Conservation (phyloP, 345 rosid species). For the Aurinia saxatilis region DNA sequence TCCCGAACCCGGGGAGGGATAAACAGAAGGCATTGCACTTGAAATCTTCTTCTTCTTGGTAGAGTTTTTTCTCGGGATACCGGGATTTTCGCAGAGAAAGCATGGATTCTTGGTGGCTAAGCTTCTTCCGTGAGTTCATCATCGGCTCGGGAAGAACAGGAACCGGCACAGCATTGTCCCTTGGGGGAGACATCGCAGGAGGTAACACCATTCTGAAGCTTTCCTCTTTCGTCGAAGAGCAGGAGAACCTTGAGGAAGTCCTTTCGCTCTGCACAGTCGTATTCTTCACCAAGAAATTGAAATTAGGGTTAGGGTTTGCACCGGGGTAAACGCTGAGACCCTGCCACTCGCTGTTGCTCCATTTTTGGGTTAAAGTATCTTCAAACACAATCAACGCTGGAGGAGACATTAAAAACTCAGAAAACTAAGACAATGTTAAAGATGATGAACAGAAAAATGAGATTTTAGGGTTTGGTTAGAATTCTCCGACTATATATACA, state of each 20-base stretch:
- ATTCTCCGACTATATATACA: neutral
- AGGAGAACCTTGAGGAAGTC: constrained; percentile 8
- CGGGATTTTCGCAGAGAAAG: constrained; percentile 4
- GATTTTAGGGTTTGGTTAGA: constrained; percentile 2
- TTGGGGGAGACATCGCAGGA: constrained; percentile 24
- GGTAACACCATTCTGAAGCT: constrained; percentile 51
- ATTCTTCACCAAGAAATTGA: constrained; percentile 15
- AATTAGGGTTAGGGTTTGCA: constrained; percentile 17
- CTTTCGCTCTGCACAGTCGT: constrained; percentile 1
- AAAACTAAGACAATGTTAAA: neutral
- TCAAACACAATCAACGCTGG: constrained; percentile 22
- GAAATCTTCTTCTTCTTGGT: constrained; percentile 36
- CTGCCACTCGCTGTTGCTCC: constrained; percentile 7
- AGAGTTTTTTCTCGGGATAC: neutral
- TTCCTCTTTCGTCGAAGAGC: constrained; percentile 25
- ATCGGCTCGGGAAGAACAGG: constrained; percentile 26
- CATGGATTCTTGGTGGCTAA: constrained; percentile 19
- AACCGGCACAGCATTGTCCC: constrained; percentile 25
- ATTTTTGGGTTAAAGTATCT: constrained; percentile 13
- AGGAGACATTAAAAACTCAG: constrained; percentile 18
- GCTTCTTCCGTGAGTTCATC: constrained; percentile 39
- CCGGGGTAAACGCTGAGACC: constrained; percentile 8
- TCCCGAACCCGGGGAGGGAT: constrained; percentile 63
- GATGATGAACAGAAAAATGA: neutral
- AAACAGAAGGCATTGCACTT: constrained; percentile 70